phyloP scores from a whole-genome alignment of 495 filamentous ascomycete species.

The Haplographium delicatum region DNA sequence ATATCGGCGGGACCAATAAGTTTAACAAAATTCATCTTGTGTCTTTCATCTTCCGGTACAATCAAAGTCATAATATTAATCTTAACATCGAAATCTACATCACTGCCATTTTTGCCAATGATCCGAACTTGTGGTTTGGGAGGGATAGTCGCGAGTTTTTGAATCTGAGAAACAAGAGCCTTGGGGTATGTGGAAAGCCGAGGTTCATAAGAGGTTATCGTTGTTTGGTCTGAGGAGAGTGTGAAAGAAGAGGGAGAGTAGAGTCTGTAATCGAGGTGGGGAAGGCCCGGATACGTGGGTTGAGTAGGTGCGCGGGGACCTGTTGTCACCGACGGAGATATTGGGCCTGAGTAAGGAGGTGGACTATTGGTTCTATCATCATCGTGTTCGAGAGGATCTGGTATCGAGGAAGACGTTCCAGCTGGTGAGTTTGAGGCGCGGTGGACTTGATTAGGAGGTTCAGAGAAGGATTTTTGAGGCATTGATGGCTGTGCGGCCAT shows the following conservation, averaged over 20 bases:
- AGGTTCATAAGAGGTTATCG: conserved; percentile 36
- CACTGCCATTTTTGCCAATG: conserved; percentile 30
- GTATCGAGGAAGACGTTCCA: neutral
- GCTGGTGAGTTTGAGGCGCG: conserved; percentile 6
- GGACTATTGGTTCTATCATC: conserved; percentile 26
- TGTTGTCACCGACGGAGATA: conserved; percentile 20
- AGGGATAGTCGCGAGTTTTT: conserved; percentile 41
- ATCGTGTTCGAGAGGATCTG: neutral
- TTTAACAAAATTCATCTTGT: conserved; percentile 44
- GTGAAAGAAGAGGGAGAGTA: conserved; percentile 43
- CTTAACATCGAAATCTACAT: conserved; percentile 44
- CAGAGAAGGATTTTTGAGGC: conserved; percentile 15
- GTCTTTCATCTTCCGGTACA: conserved; percentile 31
- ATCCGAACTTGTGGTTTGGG: conserved; percentile 48
- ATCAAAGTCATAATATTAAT: conserved; percentile 49
- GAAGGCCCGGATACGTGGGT: conserved; percentile 35
- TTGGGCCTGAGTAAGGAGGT: conserved; percentile 43
- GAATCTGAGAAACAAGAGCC: conserved; percentile 38
- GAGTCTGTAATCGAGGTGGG: conserved; percentile 43
- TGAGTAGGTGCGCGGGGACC: conserved; percentile 3
- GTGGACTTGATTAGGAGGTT: conserved; percentile 17
- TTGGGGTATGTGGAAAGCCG: conserved; percentile 36
- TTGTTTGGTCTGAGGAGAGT: conserved; percentile 40
- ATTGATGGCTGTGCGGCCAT: neutral
- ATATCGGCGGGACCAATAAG: conserved; percentile 43